These are phyloP conservation scores for Plantago major DNA, from an alignment of 257 asterid genomes.

Conservation along the genomic window DNA sequence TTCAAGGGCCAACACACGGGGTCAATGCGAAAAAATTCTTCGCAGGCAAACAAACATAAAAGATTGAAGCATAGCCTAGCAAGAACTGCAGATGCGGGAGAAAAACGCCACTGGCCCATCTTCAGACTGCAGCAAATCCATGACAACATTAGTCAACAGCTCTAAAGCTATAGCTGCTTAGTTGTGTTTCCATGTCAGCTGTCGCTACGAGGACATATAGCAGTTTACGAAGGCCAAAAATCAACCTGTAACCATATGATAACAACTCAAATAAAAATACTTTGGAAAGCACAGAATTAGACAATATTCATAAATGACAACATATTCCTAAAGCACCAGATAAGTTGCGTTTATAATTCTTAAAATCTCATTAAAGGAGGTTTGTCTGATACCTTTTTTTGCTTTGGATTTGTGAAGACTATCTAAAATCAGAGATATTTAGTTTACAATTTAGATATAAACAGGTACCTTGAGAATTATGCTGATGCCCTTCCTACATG, in stretches of 20 bases:
- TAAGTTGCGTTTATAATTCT: no score
- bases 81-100: not conserved
- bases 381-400: no score
- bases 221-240: not conserved
- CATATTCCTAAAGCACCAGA: no score
- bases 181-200: not conserved
- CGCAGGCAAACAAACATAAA: not conserved
- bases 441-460: not conserved
- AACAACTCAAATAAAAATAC: not conserved
- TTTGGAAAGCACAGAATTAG: not conserved
- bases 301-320: no score
- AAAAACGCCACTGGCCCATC: not conserved
- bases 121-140: not conserved
- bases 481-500: constrained; percentile 22
- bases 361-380: no score
- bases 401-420: not conserved
- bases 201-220: not conserved
- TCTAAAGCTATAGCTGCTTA: not conserved
- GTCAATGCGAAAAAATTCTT: not conserved
- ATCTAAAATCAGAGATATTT: not conserved
- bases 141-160: not conserved
- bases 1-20: no score
- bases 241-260: not conserved
- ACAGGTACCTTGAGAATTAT: constrained; percentile 7
- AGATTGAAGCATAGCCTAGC: not conserved